These are phyloP conservation scores for Fraxinus cuspidata DNA, from an alignment of 257 asterid species.

Conservation along the genomic window DNA sequence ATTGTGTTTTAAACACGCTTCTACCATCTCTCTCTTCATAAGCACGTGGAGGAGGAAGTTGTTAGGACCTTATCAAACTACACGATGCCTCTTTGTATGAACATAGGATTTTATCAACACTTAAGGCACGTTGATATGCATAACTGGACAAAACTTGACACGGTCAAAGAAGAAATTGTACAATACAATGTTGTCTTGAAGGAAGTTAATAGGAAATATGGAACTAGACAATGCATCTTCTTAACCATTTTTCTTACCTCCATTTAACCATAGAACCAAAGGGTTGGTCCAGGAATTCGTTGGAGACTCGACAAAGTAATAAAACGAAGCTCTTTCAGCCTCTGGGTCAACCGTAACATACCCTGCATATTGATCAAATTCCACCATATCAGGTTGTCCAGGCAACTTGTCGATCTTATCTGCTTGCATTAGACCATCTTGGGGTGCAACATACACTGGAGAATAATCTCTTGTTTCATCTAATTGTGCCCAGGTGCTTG, in stretches of 20 bases:
- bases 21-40: not conserved
- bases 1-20: not conserved
- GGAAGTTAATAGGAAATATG: not conserved
- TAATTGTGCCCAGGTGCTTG: conserved; percentile 7
- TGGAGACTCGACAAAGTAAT: conserved; percentile 54
- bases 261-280: conserved; percentile 56
- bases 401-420: conserved; percentile 44
- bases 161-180: not conserved
- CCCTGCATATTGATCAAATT: conserved; percentile 54
- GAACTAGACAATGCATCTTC: not conserved
- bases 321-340: conserved; percentile 50
- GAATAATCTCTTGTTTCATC: conserved; percentile 16
- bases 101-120: not conserved
- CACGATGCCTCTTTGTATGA: not conserved
- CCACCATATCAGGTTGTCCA: conserved; percentile 51
- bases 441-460: conserved; percentile 30
- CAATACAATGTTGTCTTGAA: not conserved
- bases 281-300: conserved; percentile 37
- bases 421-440: conserved; percentile 39
- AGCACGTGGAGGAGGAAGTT: no score
- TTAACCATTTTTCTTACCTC: conserved; percentile 37
- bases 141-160: not conserved
- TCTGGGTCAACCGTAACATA: conserved; percentile 44
- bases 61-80: not conserved
- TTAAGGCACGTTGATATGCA: not conserved